Percentiles rank a stretch among this genome's conserved stretches.
phyloP scores from a whole-genome alignment of 2,329 filamentous ascomycete genomes.

The Neonectria sp. region DNA sequence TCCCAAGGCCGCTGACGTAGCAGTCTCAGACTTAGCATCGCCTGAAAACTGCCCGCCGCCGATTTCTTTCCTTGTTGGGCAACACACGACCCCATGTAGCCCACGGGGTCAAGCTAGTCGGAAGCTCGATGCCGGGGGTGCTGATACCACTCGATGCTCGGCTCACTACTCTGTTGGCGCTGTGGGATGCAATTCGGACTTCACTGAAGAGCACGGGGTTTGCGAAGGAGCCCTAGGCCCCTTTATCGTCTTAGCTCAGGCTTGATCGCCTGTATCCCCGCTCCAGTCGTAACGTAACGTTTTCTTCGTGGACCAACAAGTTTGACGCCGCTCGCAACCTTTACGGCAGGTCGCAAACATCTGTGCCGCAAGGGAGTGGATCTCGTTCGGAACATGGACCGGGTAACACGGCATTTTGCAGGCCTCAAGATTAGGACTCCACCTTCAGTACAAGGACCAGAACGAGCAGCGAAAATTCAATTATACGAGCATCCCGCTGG shows the following conservation, averaged over 20 bases:
- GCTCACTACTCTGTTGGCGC: not conserved
- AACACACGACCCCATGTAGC: conserved; percentile 20
- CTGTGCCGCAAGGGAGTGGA: conserved; percentile 27
- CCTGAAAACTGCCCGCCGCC: conserved; percentile 13
- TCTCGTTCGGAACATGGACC: conserved; percentile 2
- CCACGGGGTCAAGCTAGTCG: conserved; percentile 25
- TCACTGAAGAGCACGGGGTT: not conserved
- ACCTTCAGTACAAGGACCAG: not conserved
- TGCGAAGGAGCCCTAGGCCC: not conserved
- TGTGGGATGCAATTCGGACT: not conserved
- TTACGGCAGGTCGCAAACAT: conserved; percentile 31
- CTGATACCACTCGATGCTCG: conserved; percentile 10
- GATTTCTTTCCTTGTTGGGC: conserved; percentile 41
- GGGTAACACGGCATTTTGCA: conserved; percentile 26
- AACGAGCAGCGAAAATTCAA: not conserved
- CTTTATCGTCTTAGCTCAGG: not conserved
- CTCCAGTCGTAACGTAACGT: not conserved
- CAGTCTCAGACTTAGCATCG: conserved; percentile 2
- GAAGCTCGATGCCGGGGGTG: conserved; percentile 37
- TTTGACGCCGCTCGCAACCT: conserved; percentile 7
- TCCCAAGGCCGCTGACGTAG: conserved; percentile 30
- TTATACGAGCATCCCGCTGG: not conserved
- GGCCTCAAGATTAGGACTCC: conserved; percentile 7
- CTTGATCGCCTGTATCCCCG: not conserved
- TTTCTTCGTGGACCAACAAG: conserved; percentile 20